Base-by-base conservation (phyloP, 257 asterid genomes). In the Penstemon davidsonii region DNA sequence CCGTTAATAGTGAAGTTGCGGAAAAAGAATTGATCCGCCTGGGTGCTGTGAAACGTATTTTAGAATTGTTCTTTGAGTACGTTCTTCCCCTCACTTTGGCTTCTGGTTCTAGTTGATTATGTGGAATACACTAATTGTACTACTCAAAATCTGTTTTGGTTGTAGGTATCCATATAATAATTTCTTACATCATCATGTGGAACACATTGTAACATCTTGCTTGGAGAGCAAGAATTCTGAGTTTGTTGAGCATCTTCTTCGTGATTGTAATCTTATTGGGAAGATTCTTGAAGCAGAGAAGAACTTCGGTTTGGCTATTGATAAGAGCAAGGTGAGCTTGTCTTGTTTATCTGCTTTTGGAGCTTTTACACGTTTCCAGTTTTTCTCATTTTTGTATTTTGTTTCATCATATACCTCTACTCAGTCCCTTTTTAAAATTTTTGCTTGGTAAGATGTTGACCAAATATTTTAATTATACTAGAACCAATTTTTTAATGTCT, bases 1-100 rank as follows among this genome's bases (percentile, higher is more conserved):
- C 85, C 66, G 91, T 83, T 70, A 74, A 87, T 66, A 89, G 81
- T 76, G 92, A 87, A 73, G 86, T 83, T 73, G 96, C 94, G 71
- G 98, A 89, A 74, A 86, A 86, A 76, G 98, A 92, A 83, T 78
- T 92, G 80, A 89, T 87, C 70, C 74, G 71, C 12, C 85, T 87
- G 67, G 96, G 92, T 57, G 92, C 96, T 70, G 82, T 92, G 57
- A 83, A 84, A 67, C 74, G 76, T 33, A 82, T 89, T 60, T 53
- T 89, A 11, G 91, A 87, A 43, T 76, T 92, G 80, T 89, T 92
- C 71, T 91, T 87, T 40, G 87, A 79, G 98, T 92, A 87, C 62
- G 96, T 78, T 64, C 49, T 61, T 73, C 55, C 25, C 58, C 57
- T 19, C 18, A 51, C 49, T 72, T 25, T 7, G 18, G 55, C 56